Evolutionary conservation across 345 rosid genomes (phyloP).

Genomic region (Euphorbia peplus): DNA sequence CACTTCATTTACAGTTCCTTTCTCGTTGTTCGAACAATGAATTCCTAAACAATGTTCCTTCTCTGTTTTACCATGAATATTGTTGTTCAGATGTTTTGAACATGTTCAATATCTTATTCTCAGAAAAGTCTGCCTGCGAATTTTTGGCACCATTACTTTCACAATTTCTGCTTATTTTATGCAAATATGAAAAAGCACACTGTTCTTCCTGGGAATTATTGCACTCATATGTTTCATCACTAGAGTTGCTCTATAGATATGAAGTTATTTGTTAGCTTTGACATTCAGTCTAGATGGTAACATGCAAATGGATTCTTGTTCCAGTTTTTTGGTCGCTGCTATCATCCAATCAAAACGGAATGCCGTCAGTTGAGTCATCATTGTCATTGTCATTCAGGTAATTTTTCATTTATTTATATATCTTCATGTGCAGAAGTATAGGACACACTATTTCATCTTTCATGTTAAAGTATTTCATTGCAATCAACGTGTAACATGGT

Average conservation of each 20-base stretch:
- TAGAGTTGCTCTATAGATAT: not conserved
- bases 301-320: constrained; percentile 7
- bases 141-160: not conserved
- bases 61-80: not conserved
- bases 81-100: not conserved
- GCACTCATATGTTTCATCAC: not conserved
- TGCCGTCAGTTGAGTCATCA: constrained; percentile 64
- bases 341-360: constrained; percentile 54
- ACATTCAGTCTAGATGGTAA: no score
- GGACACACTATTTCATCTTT: not conserved
- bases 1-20: not conserved
- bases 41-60: not conserved
- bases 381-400: constrained; percentile 80
- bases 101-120: not conserved
- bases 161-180: not conserved
- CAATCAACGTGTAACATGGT: not conserved
- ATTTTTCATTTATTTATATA: constrained; percentile 25
- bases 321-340: constrained; percentile 85
- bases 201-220: not conserved
- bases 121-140: not conserved
- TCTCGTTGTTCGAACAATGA: not conserved
- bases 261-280: not conserved
- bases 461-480: not conserved
- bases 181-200: not conserved
- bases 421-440: not conserved